Evolutionary conservation across 2,329 filamentous ascomycete species (phyloP).

Genomic region (Colletotrichum endophyticum): DNA sequence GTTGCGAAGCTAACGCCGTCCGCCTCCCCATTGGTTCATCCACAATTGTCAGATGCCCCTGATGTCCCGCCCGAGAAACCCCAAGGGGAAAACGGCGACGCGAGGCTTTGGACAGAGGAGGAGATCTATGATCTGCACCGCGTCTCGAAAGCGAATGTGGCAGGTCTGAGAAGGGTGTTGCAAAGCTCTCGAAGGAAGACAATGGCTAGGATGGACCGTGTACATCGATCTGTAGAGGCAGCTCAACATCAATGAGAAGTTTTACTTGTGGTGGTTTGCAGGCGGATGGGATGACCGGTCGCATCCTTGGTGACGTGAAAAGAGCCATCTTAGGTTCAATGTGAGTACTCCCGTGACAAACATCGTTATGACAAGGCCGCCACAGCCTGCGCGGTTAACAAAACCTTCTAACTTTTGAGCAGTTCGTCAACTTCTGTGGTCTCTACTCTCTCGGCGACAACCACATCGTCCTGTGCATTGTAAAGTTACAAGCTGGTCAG

Average conservation of each 20-base stretch:
- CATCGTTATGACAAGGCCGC: background rate
- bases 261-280: background rate
- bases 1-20: background rate
- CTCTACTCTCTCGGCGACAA: constrained; percentile 83
- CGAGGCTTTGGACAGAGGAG: background rate
- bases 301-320: background rate
- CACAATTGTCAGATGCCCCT: background rate
- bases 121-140: background rate
- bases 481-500: constrained; percentile 77
- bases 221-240: background rate
- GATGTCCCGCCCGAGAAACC: background rate
- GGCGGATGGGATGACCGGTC: no score
- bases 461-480: constrained; percentile 83
- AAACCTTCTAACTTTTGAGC: background rate
- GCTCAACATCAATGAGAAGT: background rate
- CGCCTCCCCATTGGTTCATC: background rate
- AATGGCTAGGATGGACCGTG: background rate
- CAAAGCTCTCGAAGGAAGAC: background rate
- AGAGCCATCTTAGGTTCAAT: background rate
- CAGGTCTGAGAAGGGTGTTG: background rate
- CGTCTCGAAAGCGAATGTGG: background rate
- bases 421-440: constrained; percentile 37
- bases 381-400: background rate
- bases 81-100: background rate
- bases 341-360: background rate